phyloP scores from a whole-genome alignment of 345 rosid genomes.

The Adansonia digitata region DNA sequence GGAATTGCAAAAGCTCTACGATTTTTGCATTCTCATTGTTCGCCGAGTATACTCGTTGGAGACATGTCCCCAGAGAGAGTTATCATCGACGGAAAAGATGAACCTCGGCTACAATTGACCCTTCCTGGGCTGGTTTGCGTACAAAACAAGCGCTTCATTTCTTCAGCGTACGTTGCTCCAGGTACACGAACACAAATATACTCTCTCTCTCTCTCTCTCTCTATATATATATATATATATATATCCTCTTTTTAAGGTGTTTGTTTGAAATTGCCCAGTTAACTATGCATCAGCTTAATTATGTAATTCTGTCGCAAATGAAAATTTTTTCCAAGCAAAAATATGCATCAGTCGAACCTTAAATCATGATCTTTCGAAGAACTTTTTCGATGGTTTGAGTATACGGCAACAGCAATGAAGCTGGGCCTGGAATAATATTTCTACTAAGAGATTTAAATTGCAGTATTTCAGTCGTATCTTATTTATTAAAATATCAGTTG shows the following conservation, averaged over 20 bases:
- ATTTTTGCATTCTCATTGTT: slow-evolving; percentile 49
- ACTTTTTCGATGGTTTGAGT: no score
- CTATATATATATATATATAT: no score
- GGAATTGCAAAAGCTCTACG: slow-evolving; percentile 63
- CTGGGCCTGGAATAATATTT: background rate
- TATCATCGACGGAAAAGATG: slow-evolving; percentile 44
- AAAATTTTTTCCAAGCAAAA: background rate
- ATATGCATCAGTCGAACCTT: slow-evolving; percentile 11
- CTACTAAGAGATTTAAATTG: no score
- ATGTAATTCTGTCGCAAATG: background rate
- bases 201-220: no score
- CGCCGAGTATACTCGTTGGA: slow-evolving; percentile 31
- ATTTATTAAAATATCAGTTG: no score
- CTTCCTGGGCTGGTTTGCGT: slow-evolving; percentile 28
- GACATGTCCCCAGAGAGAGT: slow-evolving; percentile 52
- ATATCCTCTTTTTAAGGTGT: no score
- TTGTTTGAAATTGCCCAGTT: background rate
- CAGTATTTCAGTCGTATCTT: no score
- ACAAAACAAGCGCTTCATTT: slow-evolving; percentile 29
- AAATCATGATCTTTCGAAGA: no score
- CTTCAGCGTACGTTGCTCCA: slow-evolving; percentile 52
- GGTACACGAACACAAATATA: slow-evolving; percentile 31
- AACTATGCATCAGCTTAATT: background rate
- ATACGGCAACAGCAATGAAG: no score
- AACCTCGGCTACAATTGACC: slow-evolving; percentile 43